Evolutionary conservation across 1,139 yeast genomes (phyloP), one percentile per base, ranked within the genome.

Genomic region (Kodamaea suecica): DNA sequence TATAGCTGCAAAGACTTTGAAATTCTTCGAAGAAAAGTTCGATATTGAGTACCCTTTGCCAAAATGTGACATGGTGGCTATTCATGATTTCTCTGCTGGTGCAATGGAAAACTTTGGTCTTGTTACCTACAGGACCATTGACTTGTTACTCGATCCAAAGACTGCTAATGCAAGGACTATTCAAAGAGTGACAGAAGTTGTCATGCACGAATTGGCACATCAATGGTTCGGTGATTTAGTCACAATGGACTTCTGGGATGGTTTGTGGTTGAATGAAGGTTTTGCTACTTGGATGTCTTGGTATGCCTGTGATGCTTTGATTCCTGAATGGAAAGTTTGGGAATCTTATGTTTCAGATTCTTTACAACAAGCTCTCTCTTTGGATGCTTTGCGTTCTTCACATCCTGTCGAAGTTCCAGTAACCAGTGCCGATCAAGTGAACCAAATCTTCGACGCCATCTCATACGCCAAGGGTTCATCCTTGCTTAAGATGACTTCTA

Each of bases 221-320:
- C 80, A 77, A 49, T 76, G 81, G 81, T 76, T 76, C 47, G 82
- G 82, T 41, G 72, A 76, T 48, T 70, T 73, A 54, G 79, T 76
- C 38, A 76, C 82, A 30, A 76, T 76, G 81, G 70, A 74, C 46
- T 76, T 76, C 70, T 76, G 82, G 82, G 78, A 77, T 40, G 81
- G 76, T 39, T 62, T 76, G 44, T 76, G 81, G 81, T 65, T 76
- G 40, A 76, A 76, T 47, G 82, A 76, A 56, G 80, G 81, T 11
- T 76, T 76, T 55, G 82, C 82, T 11, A 76, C 82, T 11, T 76
- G 77, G 72, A 75, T 85, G 76, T 84, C 92, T 4, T 84, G 88
- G 83, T 74, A 78, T 53, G 84, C 94, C 2, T 77, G 85, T 40
- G 76, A 76, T 48, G 45, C 67, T 28, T 62, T 74, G 42, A 67